phyloP scores from a whole-genome alignment of 2,329 filamentous ascomycete species.

The Fusarium sp. region DNA sequence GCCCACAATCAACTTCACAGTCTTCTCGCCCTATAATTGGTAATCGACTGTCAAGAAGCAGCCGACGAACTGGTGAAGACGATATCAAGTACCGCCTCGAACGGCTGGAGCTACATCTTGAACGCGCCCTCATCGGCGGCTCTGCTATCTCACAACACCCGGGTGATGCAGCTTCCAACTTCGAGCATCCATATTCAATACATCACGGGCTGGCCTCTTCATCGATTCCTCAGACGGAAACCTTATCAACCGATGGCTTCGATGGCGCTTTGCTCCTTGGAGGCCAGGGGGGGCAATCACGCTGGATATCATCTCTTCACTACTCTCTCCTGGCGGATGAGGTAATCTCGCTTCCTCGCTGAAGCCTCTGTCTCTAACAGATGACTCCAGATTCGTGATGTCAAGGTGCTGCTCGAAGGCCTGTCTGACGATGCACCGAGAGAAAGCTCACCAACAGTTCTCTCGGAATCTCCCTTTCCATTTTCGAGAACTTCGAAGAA shows the following conservation, averaged over 20 bases:
- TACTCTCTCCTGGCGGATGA: conserved; percentile 1
- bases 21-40: background rate
- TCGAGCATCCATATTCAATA: rapidly evolving
- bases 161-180: background rate
- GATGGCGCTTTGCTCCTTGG: conserved; percentile 2
- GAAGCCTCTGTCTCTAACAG: background rate
- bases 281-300: background rate
- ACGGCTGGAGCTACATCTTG: background rate
- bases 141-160: background rate
- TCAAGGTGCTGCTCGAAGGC: background rate
- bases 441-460: background rate
- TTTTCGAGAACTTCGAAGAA: background rate
- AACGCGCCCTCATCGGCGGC: background rate
- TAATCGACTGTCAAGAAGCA: background rate
- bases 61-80: background rate
- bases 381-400: background rate
- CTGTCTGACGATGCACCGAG: background rate
- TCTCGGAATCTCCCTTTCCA: background rate
- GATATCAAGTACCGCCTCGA: background rate
- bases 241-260: background rate
- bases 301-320: conserved; percentile 3
- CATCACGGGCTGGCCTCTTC: rapidly evolving
- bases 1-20: background rate
- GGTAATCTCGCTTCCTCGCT: background rate
- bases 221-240: background rate